Conservation (phyloP, 2,329 filamentous ascomycete genomes). For the Pyricularia sp. region DNA sequence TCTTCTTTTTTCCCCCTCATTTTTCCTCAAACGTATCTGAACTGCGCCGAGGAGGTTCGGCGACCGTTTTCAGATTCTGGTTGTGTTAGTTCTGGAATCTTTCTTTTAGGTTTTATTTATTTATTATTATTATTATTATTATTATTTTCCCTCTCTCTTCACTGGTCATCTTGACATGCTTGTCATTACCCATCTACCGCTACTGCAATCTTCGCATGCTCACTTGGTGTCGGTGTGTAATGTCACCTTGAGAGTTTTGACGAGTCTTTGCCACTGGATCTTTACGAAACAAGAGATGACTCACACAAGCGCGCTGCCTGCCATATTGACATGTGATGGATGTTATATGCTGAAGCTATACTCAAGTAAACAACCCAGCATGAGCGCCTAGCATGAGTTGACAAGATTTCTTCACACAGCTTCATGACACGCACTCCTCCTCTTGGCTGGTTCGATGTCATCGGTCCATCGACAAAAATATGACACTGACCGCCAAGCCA, state of each 20-base stretch:
- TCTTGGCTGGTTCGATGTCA: not conserved
- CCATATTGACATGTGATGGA: not conserved
- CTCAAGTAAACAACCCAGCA: no score
- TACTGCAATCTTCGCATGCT: not conserved
- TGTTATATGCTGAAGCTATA: not conserved
- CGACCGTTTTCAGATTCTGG: not conserved
- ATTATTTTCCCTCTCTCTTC: no score
- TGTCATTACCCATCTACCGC: not conserved
- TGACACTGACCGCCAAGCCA: not conserved
- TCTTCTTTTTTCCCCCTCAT: no score
- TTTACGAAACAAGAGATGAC: not conserved
- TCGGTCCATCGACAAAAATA: not conserved
- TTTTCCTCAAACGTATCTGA: not conserved
- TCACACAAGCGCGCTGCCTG: not conserved
- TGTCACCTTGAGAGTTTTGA: not conserved
- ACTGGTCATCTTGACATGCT: not conserved
- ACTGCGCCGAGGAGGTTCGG: not conserved
- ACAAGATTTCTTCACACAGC: not conserved
- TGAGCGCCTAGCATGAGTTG: not conserved
- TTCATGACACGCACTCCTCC: not conserved
- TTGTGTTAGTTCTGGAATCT: not conserved
- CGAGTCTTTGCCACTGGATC: not conserved
- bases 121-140: no score
- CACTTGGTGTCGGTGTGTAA: not conserved
- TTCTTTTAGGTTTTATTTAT: no score